A percentile compares a stretch with the other conserved stretches of the same genome.
These are phyloP conservation scores for Ambispora gerdemannii DNA, from an alignment of 192 early-diverging fungal genomes.

Conservation along the genomic window DNA sequence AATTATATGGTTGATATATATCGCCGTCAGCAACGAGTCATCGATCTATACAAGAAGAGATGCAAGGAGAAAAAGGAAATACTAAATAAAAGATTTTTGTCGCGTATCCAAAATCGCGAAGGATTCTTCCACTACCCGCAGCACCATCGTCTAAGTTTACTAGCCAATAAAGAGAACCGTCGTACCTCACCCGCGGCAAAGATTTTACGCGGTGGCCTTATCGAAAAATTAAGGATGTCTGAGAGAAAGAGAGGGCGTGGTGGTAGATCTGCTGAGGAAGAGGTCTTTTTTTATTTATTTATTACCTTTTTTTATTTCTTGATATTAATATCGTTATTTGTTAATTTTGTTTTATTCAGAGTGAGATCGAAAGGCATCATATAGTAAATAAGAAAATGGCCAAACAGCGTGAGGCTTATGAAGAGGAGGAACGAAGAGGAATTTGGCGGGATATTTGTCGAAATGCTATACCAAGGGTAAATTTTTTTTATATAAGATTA, in stretches of 20 bases:
- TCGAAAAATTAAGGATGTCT: background rate
- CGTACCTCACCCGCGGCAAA: background rate
- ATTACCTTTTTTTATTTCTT: background rate
- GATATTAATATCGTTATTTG: background rate
- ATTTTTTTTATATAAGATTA: background rate
- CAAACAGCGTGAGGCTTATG: slow-evolving; percentile 26
- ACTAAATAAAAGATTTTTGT: slow-evolving; percentile 30
- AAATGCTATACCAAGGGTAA: slow-evolving; percentile 43
- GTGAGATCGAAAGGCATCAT: slow-evolving; percentile 11
- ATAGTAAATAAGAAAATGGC: slow-evolving; percentile 26
- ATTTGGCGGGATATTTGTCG: slow-evolving; percentile 39
- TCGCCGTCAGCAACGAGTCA: slow-evolving; percentile 34
- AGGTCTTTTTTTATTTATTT: background rate
- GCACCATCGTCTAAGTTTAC: background rate
- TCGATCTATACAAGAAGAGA: slow-evolving; percentile 40
- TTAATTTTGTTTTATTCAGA: slow-evolving; percentile 1
- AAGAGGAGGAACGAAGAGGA: slow-evolving; percentile 31
- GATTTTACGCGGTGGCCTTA: background rate
- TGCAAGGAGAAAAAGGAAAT: slow-evolving; percentile 31
- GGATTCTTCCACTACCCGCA: background rate
- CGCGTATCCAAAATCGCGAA: slow-evolving; percentile 27
- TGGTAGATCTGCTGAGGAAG: background rate
- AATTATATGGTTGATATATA: slow-evolving; percentile 45
- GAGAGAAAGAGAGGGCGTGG: background rate
- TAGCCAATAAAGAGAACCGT: background rate